Evolutionary conservation across 371 early-diverging fungal species (phyloP).

Genomic region (Mortierella sp.): DNA sequence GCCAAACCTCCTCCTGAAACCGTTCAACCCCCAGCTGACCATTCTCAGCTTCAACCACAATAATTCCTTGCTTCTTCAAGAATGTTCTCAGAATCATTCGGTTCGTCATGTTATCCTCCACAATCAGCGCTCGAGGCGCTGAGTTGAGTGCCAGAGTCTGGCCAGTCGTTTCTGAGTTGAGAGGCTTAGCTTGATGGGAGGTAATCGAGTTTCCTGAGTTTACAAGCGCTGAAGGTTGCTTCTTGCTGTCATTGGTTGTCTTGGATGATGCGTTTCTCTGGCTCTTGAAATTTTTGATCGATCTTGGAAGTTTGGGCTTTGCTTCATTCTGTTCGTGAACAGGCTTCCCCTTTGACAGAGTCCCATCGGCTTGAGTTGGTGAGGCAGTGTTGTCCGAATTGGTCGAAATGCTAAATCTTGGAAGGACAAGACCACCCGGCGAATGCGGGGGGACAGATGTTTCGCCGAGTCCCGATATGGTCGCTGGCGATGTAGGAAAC

Average conservation of each 20-base stretch:
- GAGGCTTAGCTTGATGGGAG: not conserved
- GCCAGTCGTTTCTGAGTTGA: not conserved
- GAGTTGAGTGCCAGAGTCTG: slow-evolving; percentile 2
- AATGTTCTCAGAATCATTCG: slow-evolving; percentile 57
- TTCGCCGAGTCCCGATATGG: not conserved
- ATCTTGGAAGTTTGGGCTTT: slow-evolving; percentile 13
- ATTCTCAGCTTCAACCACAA: slow-evolving; percentile 56
- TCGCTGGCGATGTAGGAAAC: slow-evolving; percentile 13
- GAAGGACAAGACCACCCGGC: slow-evolving; percentile 19
- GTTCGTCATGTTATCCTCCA: slow-evolving; percentile 58
- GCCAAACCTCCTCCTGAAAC: slow-evolving; percentile 41
- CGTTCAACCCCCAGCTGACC: slow-evolving; percentile 56
- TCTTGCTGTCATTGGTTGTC: not conserved
- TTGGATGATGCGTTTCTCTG: not conserved
- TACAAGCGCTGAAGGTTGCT: not conserved
- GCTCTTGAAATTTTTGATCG: slow-evolving; percentile 21
- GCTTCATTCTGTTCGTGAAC: not conserved
- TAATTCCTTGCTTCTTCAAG: slow-evolving; percentile 49
- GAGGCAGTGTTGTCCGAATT: not conserved
- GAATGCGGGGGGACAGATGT: slow-evolving; percentile 18
- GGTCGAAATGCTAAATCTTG: not conserved
- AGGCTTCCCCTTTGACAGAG: not conserved
- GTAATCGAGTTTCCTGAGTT: not conserved
- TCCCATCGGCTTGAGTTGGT: not conserved
- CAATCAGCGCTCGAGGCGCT: slow-evolving; percentile 49